Base-by-base conservation (phyloP, 805 yeast genomes). In the Spathaspora passalidarum region DNA sequence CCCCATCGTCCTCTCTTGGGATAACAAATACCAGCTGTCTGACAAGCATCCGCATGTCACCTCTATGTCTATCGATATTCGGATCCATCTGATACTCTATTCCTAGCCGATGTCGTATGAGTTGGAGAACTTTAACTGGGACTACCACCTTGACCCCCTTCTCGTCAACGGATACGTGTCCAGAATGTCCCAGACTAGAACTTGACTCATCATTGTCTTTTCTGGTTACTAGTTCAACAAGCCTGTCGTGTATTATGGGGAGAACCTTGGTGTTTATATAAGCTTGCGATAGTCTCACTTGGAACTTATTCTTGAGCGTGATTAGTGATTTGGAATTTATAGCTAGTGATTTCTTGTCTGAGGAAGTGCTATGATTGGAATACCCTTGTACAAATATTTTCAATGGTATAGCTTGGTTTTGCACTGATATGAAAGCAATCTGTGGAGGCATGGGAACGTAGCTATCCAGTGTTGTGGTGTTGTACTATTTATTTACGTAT, bases 381-480 rank as follows among this genome's bases (percentile, higher is more conserved):
- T 37, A 32, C 2, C 36, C 25, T 26, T 29, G 21, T 2, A 50
- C 42, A 35, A 50, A 50, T 10, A 50, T 36, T 23, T 50, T 50
- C 2, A 50, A 14, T 16, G 54, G 54, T 3, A 49, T 39, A 2
- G 49, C 29, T 23, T 43, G 25, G 16, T 26, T 18, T 14, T 44
- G n/a, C 2, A 50, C 14, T 22, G 41, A 45, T n/a, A 50, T 11
- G 32, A 50, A 50, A 23, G 47, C 40, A 11, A 50, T 45, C 22
- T 50, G 54, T 3, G 54, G 54, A 22, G 54, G 54, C 54, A 50
- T 50, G 20, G 38, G 21, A 34, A 34, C 21, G 13, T 7, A 35
- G 9, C 17, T 36, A n/a, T n/a, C n/a, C 13, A 7, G 32, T 11
- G 14, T 10, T 10, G 14, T 8, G 34, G 13, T 11, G 6, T 10